These are phyloP conservation scores for Areca catechu DNA, from an alignment of 176 grass and related monocot genomes.

Conservation along the genomic window DNA sequence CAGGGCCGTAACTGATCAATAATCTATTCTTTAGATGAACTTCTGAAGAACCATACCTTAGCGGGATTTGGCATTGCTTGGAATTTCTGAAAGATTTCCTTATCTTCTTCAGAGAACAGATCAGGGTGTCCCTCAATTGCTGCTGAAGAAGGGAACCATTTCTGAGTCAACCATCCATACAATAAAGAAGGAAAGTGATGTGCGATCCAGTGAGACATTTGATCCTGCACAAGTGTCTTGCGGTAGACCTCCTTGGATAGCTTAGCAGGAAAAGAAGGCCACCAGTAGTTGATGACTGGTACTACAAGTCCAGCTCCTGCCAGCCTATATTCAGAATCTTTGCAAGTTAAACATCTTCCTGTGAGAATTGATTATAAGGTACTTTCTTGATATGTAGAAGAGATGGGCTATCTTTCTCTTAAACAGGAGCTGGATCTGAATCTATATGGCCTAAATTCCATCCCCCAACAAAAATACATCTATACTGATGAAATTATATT, in stretches of 20 bases:
- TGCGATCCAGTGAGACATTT: slow-evolving; percentile 38
- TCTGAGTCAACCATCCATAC: slow-evolving; percentile 48
- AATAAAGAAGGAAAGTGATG: slow-evolving; percentile 42
- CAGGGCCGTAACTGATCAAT: too few relatives aligned
- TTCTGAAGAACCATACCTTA: slow-evolving; percentile 8
- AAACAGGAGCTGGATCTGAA: too few relatives aligned
- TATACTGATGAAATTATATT: too few relatives aligned
- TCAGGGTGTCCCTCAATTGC: slow-evolving; percentile 7
- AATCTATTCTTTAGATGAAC: neutral
- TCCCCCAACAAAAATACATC: too few relatives aligned
- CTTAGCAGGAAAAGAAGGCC: slow-evolving; percentile 34
- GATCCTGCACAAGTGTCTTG: slow-evolving; percentile 24
- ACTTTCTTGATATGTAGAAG: too few relatives aligned
- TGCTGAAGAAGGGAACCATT: slow-evolving; percentile 27
- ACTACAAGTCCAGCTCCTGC: slow-evolving; percentile 38
- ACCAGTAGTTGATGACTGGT: slow-evolving; percentile 72
- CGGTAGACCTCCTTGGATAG: slow-evolving; percentile 23
- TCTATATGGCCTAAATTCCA: too few relatives aligned
- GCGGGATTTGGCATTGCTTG: neutral
- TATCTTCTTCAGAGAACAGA: slow-evolving; percentile 30
- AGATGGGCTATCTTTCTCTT: too few relatives aligned
- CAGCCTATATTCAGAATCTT: slow-evolving; percentile 19
- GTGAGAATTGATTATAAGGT: too few relatives aligned
- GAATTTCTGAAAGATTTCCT: slow-evolving; percentile 25
- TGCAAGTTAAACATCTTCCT: too few relatives aligned